Evolutionary conservation across 176 grass and related monocot species (phyloP), one percentile per base, ranked within the genome.

Genomic region (Guadua angustifolia): DNA sequence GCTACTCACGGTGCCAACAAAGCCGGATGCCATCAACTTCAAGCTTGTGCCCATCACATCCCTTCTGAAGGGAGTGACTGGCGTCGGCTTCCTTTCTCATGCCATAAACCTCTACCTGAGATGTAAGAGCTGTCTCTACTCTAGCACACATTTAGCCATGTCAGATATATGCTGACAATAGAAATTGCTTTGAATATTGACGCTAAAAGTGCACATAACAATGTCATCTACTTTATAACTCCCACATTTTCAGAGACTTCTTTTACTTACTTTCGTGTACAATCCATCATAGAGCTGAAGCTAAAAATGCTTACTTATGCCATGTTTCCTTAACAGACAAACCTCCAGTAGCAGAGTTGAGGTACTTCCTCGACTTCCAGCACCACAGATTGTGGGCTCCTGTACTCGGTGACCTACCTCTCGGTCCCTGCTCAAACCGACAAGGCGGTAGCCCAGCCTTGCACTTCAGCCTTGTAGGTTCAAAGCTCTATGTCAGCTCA

Each of bases 311-410:
- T 32, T 46, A 33, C 77, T 40, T 18, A 45, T 60, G 46, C 0
- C 21, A 49, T 45, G 10, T 75, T 58, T 49, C 15, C 58, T 78
- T 51, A 36, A 82, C 85, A 95, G 96, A 95, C 83, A 98, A 98
- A 92, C 96, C 96, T 56, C 89, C 77, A 3, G 21, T 78, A 46
- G 68, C 69, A 74, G 91, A 98, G 0, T 43, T 98, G 89, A 91
- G 82, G 33, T 95, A 95, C 85, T 98, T 98, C 87, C 73, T 95
- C 40, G 96, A 98, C 71, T 98, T 98, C 90, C 93, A 98, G 75
- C 80, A 86, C 50, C 82, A 90, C 39, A 95, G 83, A n/a, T 38
- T 45, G 29, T 98, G 96, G 96, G 91, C 93, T 71, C 95, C 96
- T 0, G 71, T 85, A 29, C 91, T 88, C 85, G 82, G 83, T 80